Evolutionary conservation across 164 flowering plant species (phyloP).

Genomic region (Dillenia turbinata): DNA sequence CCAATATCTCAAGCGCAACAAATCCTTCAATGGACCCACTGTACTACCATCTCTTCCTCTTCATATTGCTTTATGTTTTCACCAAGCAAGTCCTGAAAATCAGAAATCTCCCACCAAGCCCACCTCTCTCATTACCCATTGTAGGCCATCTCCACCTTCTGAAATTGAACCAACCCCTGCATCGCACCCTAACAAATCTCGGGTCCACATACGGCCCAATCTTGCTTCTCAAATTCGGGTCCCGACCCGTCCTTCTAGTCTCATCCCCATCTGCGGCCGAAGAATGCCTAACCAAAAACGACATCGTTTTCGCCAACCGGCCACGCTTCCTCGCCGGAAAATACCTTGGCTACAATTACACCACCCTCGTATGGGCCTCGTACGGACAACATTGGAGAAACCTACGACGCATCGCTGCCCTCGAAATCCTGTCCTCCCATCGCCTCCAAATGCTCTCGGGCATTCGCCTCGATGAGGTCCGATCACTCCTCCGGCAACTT

Average conservation of each 20-base stretch:
- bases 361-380: slow-evolving; percentile 24
- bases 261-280: too few species aligned
- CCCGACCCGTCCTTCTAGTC: slow-evolving; percentile 6
- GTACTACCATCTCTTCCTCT: neutral
- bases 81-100: slow-evolving; percentile 13
- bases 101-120: slow-evolving; percentile 37
- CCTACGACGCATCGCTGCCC: slow-evolving; percentile 33
- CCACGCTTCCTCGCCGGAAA: slow-evolving; percentile 35
- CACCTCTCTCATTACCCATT: slow-evolving; percentile 32
- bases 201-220: slow-evolving; percentile 26
- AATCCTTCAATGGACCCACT: slow-evolving; percentile 6
- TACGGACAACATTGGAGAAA: slow-evolving; percentile 57
- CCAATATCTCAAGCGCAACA: too few species aligned
- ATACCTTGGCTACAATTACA: slow-evolving; percentile 29
- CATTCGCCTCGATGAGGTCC: slow-evolving; percentile 37
- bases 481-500: slow-evolving; percentile 14
- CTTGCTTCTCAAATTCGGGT: slow-evolving; percentile 25
- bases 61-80: slow-evolving; percentile 8
- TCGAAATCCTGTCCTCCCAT: slow-evolving; percentile 35
- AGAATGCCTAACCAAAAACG: slow-evolving; percentile 37
- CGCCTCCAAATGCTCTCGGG: slow-evolving; percentile 23
- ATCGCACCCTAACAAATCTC: slow-evolving; percentile 25
- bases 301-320: slow-evolving; percentile 48
- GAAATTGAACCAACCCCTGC: slow-evolving; percentile 27
- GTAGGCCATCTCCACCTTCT: slow-evolving; percentile 48